Percentiles rank a stretch among this genome's conserved stretches.
Conservation (phyloP, 805 yeast genomes). For the Geotrichum ghanense region DNA sequence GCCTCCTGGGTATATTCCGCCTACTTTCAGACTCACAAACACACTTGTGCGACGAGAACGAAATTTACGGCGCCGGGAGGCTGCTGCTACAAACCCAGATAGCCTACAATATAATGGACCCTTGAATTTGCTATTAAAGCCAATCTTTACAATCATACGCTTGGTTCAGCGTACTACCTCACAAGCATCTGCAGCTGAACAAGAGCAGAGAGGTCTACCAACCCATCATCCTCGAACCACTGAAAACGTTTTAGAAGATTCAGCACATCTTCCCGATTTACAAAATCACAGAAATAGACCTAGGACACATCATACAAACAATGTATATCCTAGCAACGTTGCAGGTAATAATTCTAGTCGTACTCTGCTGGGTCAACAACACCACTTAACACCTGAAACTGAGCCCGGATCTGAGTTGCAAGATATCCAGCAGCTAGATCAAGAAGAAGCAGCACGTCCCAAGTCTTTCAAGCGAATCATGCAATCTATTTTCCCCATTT, state of each 20-base stretch:
- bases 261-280: too few species aligned
- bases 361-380: too few species aligned
- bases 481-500: neutral
- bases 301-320: too few species aligned
- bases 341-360: too few species aligned
- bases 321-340: too few species aligned
- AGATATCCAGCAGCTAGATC: neutral
- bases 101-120: neutral
- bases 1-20: slow-evolving; percentile 9
- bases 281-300: too few species aligned
- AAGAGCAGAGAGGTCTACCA: too few species aligned
- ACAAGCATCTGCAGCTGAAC: neutral
- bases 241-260: too few species aligned
- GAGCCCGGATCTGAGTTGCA: neutral
- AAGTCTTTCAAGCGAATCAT: neutral
- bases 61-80: slow-evolving; percentile 1
- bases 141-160: neutral
- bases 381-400: too few species aligned
- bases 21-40: slow-evolving; percentile 5
- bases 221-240: too few species aligned
- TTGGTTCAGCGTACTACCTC: neutral
- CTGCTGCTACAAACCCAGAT: neutral
- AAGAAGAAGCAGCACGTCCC: neutral
- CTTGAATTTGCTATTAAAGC: neutral
- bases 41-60: slow-evolving; percentile 7